Percentiles rank a stretch among this genome's conserved stretches.
phyloP scores from a whole-genome alignment of 139 green algal genomes.

The Tetraselmis chui region DNA sequence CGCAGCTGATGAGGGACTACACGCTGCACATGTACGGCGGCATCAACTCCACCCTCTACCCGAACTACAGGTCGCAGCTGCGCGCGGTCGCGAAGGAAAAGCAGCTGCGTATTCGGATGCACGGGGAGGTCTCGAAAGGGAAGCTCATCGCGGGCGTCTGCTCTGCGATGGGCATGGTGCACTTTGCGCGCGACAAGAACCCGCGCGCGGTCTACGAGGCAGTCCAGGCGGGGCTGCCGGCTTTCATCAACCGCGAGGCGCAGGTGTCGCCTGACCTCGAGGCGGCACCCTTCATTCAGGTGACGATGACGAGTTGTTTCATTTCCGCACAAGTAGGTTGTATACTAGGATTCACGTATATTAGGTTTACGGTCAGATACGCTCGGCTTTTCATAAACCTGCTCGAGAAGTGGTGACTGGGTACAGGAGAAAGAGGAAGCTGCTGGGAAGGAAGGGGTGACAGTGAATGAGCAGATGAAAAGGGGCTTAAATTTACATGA shows the following conservation, averaged over 20 bases:
- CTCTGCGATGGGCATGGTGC: not conserved
- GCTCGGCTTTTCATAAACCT: no score
- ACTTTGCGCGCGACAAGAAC: not conserved
- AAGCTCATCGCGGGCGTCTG: not conserved
- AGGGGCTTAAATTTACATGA: no score
- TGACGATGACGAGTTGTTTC: no score
- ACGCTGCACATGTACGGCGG: not conserved
- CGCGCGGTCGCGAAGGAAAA: not conserved
- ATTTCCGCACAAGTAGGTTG: no score
- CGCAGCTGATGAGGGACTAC: not conserved
- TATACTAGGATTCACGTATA: no score
- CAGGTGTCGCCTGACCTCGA: not conserved
- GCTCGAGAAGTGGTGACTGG: no score
- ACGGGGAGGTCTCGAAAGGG: not conserved
- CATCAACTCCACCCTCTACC: not conserved
- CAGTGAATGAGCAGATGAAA: no score
- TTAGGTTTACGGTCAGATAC: no score
- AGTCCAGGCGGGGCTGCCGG: not conserved
- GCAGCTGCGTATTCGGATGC: not conserved
- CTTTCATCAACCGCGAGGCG: not conserved
- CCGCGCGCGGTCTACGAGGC: not conserved
- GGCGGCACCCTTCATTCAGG: not conserved
- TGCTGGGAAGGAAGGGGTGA: no score
- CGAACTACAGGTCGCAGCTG: not conserved
- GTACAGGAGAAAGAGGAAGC: no score